These are phyloP conservation scores for Posidonia oceanica DNA, from an alignment of 116 monocot species.

Conservation along the genomic window DNA sequence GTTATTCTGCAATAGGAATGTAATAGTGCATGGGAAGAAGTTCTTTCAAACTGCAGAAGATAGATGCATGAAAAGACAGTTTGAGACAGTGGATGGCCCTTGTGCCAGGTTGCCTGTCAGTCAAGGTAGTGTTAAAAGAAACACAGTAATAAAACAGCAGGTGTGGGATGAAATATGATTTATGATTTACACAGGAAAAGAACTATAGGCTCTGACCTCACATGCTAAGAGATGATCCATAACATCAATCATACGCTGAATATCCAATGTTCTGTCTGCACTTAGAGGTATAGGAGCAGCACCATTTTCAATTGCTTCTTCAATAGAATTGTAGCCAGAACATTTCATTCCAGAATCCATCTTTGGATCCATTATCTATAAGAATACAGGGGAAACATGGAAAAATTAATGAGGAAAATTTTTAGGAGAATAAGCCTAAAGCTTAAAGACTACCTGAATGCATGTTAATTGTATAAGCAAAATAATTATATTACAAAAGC, in stretches of 20 bases:
- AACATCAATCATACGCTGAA: constrained; percentile 81
- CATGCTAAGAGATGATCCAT: constrained; percentile 97
- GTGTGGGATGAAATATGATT: not conserved
- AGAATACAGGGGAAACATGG: not conserved
- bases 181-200: constrained; percentile 1
- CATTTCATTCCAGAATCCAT: constrained; percentile 94
- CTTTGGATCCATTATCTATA: constrained; percentile 98
- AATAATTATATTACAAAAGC: no score
- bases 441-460: no score
- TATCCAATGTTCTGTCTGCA: constrained; percentile 60
- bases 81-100: constrained; percentile 82
- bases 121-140: constrained; percentile 8
- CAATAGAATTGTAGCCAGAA: constrained; percentile 65
- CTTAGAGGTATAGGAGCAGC: constrained; percentile 93
- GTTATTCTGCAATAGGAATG: constrained; percentile 87
- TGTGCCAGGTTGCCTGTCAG: constrained; percentile 99
- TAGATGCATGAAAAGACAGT: constrained; percentile 99
- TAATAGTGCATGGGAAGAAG: constrained; percentile 78
- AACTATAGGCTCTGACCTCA: constrained; percentile 35
- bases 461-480: no score
- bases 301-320: constrained; percentile 92
- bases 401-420: not conserved
- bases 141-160: constrained; percentile 1
- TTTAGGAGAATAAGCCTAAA: not conserved
- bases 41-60: constrained; percentile 85